Conservation (phyloP, 2,329 filamentous ascomycete genomes). For the Curvularia sp. region DNA sequence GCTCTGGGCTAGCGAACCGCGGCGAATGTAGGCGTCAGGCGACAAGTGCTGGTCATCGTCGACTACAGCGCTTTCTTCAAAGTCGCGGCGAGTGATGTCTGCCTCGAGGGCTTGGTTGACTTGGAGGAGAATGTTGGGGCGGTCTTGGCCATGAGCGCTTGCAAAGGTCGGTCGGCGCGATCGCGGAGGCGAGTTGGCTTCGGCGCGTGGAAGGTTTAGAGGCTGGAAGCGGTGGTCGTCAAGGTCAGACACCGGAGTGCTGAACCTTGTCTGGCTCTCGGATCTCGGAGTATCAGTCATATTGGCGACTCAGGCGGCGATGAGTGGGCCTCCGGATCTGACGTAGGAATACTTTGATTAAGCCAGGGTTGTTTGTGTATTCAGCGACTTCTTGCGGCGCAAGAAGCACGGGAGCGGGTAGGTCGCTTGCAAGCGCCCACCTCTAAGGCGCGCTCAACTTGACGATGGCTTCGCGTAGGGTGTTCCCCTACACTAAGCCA, state of each 20-base stretch:
- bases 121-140: conserved; percentile 54
- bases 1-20: conserved; percentile 55
- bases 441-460: conserved; percentile 59
- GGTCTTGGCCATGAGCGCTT: conserved; percentile 61
- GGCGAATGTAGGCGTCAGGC: conserved; percentile 55
- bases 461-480: conserved; percentile 58
- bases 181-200: conserved; percentile 58
- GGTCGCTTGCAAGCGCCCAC: conserved; percentile 64
- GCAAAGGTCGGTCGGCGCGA: conserved; percentile 75
- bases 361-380: conserved; percentile 16
- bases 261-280: conserved; percentile 71
- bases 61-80: conserved; percentile 84
- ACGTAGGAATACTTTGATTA: conserved; percentile 13
- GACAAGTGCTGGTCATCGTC: conserved; percentile 69
- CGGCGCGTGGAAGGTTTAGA: conserved; percentile 65
- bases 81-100: conserved; percentile 70
- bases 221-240: conserved; percentile 84
- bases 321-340: conserved; percentile 33
- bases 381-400: conserved; percentile 36
- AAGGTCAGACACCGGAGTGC: conserved; percentile 77
- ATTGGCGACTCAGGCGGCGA: conserved; percentile 44
- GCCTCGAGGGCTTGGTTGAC: conserved; percentile 55
- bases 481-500: conserved; percentile 55
- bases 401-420: conserved; percentile 48
- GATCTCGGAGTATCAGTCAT: conserved; percentile 68